Percentiles rank a stretch among this genome's conserved stretches.
These are phyloP conservation scores for Penicillium flavigenum DNA, from an alignment of 495 filamentous ascomycete species.

Conservation along the genomic window DNA sequence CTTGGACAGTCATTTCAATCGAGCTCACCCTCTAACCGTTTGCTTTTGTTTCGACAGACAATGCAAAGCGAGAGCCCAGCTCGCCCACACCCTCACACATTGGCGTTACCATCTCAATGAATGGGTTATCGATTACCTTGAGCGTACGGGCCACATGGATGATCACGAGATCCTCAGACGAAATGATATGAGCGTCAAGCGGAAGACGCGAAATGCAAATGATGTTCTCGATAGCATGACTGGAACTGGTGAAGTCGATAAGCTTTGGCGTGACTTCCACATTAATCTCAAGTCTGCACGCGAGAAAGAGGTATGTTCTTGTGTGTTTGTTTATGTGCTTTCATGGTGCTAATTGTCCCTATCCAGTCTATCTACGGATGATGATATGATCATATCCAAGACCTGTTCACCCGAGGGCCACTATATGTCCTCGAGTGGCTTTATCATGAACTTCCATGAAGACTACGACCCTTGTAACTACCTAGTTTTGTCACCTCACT, in stretches of 20 bases:
- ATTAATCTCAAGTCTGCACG: constrained; percentile 55
- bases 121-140: constrained; percentile 63
- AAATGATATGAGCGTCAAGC: constrained; percentile 52
- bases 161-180: constrained; percentile 55
- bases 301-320: constrained; percentile 40
- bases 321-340: not conserved
- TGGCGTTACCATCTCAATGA: constrained; percentile 75
- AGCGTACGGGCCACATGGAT: constrained; percentile 50
- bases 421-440: not conserved
- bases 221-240: constrained; percentile 59
- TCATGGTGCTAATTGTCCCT: not conserved
- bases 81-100: constrained; percentile 68
- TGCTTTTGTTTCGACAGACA: constrained; percentile 33
- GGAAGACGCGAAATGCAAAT: constrained; percentile 54
- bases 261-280: constrained; percentile 60
- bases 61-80: constrained; percentile 67
- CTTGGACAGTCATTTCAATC: not conserved
- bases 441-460: not conserved
- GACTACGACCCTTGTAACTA: not conserved
- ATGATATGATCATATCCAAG: not conserved
- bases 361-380: constrained; percentile 9
- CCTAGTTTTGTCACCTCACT: not conserved
- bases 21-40: not conserved
- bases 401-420: not conserved
- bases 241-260: constrained; percentile 51